Percentiles rank a stretch among this genome's conserved stretches.
phyloP scores from a whole-genome alignment of 495 filamentous ascomycete genomes.

The Tuber aestivum region DNA sequence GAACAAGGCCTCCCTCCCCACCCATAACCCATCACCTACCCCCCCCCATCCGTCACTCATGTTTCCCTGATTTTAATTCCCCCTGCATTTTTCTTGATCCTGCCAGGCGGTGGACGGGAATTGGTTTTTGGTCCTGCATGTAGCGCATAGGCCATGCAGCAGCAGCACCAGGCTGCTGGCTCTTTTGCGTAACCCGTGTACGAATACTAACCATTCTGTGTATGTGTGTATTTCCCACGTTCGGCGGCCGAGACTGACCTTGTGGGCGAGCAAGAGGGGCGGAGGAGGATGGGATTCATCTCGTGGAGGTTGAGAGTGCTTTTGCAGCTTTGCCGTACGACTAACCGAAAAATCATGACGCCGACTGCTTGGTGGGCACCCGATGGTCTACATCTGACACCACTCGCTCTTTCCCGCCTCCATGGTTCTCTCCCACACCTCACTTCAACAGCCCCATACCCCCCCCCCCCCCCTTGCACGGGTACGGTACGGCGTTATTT shows the following conservation, averaged over 20 bases:
- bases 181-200: conserved; percentile 16
- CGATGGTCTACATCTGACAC: conserved; percentile 36
- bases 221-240: not conserved
- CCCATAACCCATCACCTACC: not conserved
- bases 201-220: not conserved
- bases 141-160: conserved; percentile 20
- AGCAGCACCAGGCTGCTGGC: conserved; percentile 10
- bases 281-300: conserved; percentile 13
- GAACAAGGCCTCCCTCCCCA: not conserved
- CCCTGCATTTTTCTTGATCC: not conserved
- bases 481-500: conserved; percentile 1
- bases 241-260: not conserved
- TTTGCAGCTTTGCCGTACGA: conserved; percentile 14
- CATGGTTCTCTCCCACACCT: conserved; percentile 40
- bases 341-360: not conserved
- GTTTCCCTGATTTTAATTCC: not conserved
- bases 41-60: not conserved
- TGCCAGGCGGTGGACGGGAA: conserved; percentile 6
- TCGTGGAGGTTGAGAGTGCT: conserved; percentile 16
- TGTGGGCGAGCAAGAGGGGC: not conserved
- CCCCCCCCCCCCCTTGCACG: conserved; percentile 26
- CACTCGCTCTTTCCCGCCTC: conserved; percentile 37
- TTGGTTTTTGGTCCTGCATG: conserved; percentile 24
- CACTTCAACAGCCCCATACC: conserved; percentile 28
- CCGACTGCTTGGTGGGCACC: conserved; percentile 26